Evolutionary conservation across 371 early-diverging fungal genomes (phyloP).

Genomic region (Mortierella sp.): DNA sequence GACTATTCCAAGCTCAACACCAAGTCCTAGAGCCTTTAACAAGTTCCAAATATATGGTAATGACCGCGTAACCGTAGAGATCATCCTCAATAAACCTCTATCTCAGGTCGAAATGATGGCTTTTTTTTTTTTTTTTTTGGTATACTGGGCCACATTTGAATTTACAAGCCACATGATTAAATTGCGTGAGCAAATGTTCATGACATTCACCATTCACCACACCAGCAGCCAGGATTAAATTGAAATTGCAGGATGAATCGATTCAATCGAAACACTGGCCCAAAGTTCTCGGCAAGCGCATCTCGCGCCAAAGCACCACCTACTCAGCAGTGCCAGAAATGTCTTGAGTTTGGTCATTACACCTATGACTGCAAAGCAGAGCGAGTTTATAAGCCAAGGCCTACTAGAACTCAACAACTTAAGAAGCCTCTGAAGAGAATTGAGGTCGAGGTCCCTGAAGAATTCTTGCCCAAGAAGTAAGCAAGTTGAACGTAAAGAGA

Average conservation of each 20-base stretch:
- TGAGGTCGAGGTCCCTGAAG: conserved; percentile 65
- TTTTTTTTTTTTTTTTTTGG: too few relatives aligned
- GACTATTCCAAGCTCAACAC: neutral
- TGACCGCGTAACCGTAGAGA: too few relatives aligned
- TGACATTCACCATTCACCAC: too few relatives aligned
- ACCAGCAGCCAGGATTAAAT: neutral
- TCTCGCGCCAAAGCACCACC: conserved; percentile 60
- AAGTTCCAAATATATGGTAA: neutral
- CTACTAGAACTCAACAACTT: conserved; percentile 75
- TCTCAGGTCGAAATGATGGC: too few relatives aligned
- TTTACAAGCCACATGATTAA: neutral
- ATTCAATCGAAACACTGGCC: conserved; percentile 25
- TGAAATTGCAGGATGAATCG: conserved; percentile 23
- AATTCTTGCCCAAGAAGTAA: conserved; percentile 62
- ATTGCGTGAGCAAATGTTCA: too few relatives aligned
- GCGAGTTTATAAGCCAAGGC: conserved; percentile 67
- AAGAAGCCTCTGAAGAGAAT: conserved; percentile 67
- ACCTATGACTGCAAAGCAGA: conserved; percentile 70
- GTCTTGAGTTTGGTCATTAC: conserved; percentile 72
- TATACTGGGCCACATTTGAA: neutral
- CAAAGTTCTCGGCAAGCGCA: conserved; percentile 34
- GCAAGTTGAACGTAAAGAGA: neutral
- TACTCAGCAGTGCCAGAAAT: conserved; percentile 72
- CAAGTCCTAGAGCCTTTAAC: neutral
- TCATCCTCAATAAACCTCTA: neutral